Evolutionary conservation across 257 asterid species (phyloP).

Genomic region (Cruciata laevipes): DNA sequence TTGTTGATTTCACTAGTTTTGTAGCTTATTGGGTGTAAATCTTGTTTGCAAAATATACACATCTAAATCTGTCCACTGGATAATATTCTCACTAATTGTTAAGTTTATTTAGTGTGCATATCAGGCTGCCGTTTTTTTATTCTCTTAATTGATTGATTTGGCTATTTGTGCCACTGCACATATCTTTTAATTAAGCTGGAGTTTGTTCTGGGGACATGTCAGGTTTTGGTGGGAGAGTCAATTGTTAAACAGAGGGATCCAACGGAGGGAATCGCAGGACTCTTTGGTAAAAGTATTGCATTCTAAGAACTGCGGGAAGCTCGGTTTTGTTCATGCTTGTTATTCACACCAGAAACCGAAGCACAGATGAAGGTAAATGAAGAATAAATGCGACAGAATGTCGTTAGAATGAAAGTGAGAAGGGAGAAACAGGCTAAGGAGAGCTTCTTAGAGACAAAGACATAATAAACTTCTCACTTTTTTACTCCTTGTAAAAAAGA

Average conservation of each 20-base stretch:
- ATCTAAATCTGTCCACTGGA: not conserved
- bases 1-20: not conserved
- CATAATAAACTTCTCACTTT: not conserved
- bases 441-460: not conserved
- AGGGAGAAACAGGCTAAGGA: not conserved
- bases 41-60: not conserved
- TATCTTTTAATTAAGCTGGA: not conserved
- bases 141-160: not conserved
- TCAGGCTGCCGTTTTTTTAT: not conserved
- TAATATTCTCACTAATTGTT: not conserved
- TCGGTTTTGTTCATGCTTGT: too few relatives aligned
- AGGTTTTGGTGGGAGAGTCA: conserved; percentile 91
- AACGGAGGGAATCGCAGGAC: conserved; percentile 47
- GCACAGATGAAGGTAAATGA: not conserved
- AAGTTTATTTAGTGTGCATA: not conserved
- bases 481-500: not conserved
- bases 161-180: not conserved
- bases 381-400: not conserved
- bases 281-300: conserved; percentile 71
- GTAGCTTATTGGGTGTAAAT: not conserved
- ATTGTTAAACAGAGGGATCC: conserved; percentile 68
- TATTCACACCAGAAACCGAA: too few relatives aligned
- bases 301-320: conserved; percentile 15
- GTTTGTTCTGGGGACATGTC: conserved; percentile 14
- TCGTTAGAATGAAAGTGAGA: not conserved